Evolutionary conservation across 306 rosid genomes (phyloP), one percentile per base, ranked within the genome.

Genomic region (Rosa multiflora): DNA sequence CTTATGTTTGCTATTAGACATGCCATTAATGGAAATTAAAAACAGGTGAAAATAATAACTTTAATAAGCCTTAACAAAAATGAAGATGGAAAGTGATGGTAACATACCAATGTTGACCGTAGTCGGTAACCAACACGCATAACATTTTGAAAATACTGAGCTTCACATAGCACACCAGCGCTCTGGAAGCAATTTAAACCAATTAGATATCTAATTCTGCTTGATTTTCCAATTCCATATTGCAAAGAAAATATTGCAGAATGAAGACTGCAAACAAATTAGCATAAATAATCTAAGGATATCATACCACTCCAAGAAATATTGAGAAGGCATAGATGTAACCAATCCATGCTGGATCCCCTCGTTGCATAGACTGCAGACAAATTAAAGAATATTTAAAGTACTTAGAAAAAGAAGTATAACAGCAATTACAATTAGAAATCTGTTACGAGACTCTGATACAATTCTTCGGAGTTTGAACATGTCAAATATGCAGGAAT

Each of bases 131-230:
- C 99, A 88, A 90, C 93, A 46, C 99, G 97, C 94, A 95, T 93
- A 73, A 91, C 98, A 82, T 95, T 93, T 87, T 95, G 99, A 87
- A 95, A 95, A 86, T 95, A 95, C 75, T 95, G 99, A 80, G 96
- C 99, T 91, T 95, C 99, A 72, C 62, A 89, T 82, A 95, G 82
- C 66, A 95, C 99, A 67, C 99, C 99, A 35, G 83, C 66, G 72
- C 83, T 87, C 99, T 95, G 85, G 15, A 76, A 74, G 35, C 75
- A 64, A 73, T 18, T 39, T 0, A 74, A 18, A 67, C 48, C 59
- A 72, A 67, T 82, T 67, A 86, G 76, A 82, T 52, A 82, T 61
- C 72, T 7, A 53, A 74, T 42, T 62, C 46, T 72, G 40, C 26
- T 62, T 15, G 35, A 62, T 62, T 20, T 35, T 21, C 61, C 29